A percentile compares a stretch with the other conserved stretches of the same genome.
phyloP scores from a whole-genome alignment of 352 stramenopile genomes.

The Paralagenidium karlingii region DNA sequence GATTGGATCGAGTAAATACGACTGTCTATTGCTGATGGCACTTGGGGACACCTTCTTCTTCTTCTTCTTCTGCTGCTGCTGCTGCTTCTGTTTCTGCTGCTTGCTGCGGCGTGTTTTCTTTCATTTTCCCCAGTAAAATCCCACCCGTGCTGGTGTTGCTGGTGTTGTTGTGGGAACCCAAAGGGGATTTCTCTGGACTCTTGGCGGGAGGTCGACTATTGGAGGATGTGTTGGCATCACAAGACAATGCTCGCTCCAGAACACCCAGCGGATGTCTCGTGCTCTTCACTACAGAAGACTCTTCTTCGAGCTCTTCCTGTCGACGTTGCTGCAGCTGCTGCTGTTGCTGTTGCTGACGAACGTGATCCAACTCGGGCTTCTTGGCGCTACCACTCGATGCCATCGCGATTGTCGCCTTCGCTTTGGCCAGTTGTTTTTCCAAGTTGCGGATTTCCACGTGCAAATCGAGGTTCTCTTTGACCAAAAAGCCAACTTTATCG shows the following conservation, averaged over 20 bases:
- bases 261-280: slow-evolving; percentile 5
- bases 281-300: too few species aligned
- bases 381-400: neutral
- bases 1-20: too few species aligned
- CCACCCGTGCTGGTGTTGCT: slow-evolving; percentile 1
- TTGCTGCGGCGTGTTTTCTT: slow-evolving; percentile 8
- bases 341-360: neutral
- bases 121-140: slow-evolving; percentile 26
- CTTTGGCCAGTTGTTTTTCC: slow-evolving; percentile 36
- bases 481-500: slow-evolving; percentile 34
- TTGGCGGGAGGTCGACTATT: neutral
- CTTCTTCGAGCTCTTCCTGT: slow-evolving; percentile 7
- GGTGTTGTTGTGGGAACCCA: slow-evolving; percentile 1
- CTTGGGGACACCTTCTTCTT: slow-evolving; percentile 16
- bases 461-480: slow-evolving; percentile 57
- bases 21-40: slow-evolving; percentile 45
- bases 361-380: neutral
- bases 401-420: slow-evolving; percentile 1
- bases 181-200: neutral
- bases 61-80: slow-evolving; percentile 13
- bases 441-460: slow-evolving; percentile 43
- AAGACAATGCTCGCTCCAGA: slow-evolving; percentile 5
- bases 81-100: too few species aligned
- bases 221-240: neutral
- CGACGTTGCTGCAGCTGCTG: neutral